Base-by-base conservation (phyloP, 805 yeast genomes). In the Zygosaccharomyces rouxii region DNA sequence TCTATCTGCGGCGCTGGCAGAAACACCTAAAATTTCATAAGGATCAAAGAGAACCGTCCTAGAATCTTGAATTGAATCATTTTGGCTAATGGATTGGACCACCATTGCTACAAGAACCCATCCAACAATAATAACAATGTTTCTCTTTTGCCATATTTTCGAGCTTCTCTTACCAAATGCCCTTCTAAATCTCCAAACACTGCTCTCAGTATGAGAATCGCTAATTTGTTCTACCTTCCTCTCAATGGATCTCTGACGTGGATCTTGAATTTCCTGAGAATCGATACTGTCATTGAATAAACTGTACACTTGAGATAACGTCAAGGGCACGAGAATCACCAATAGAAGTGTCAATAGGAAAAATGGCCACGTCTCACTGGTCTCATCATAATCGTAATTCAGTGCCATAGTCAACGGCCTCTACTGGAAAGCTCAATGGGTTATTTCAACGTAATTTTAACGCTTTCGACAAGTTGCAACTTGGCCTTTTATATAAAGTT, bases 321-420 rank as follows among this genome's bases (percentile, higher is more conserved):
- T 81, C 51, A 76, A 57, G 5, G 97, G 97, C 35, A 88, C 64
- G 50, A 87, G 73, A 16, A 81, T 78, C 51, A 86, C 78, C 22
- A 86, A 71, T 45, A 85, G 68, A 43, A 87, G 70, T 2, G 97
- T 89, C 61, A 86, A 66, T 45, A 85, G 78, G 62, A 90, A 90
- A 65, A 83, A 89, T 35, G 97, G 97, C 96, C 97, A 89, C 1
- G 94, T 88, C 59, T 87, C 94, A 43, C 90, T 83, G 52, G 81
- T 80, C 65, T 89, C 97, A 71, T 89, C 97, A 67, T 89, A 89
- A 49, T 67, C 70, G 46, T 67, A 67, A 52, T 56, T 63, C 39
- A 57, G 57, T n/a, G 69, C 63, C 70, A 66, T 66, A 31, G n/a
- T 29, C 16, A 30, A 41, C 21, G 35, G 19, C 35, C 35, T 41